Evolutionary conservation across 129 eudicot genomes (phyloP).

Genomic region (Solidago caesia): DNA sequence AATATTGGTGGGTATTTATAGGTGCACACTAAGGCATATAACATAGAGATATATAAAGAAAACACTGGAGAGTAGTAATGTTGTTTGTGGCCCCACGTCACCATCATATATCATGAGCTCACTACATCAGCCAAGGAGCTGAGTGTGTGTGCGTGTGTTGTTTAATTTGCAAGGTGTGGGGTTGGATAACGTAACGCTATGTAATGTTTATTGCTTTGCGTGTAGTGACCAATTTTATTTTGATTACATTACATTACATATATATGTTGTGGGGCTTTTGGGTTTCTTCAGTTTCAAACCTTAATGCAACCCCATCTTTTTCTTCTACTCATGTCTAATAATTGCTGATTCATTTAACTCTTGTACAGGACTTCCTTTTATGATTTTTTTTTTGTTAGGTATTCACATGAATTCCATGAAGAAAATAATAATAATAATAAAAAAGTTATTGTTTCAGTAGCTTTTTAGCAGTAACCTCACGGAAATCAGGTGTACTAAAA

Average conservation of each 20-base stretch:
- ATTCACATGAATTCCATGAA: neutral
- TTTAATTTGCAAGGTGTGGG: slow-evolving; percentile 1
- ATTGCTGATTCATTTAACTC: slow-evolving; percentile 1
- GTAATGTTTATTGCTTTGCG: slow-evolving; percentile 41
- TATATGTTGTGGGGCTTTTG: neutral
- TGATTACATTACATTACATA: slow-evolving; percentile 30
- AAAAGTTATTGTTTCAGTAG: no score
- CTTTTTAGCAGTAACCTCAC: no score
- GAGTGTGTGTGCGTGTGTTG: slow-evolving; percentile 22
- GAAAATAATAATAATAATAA: no score
- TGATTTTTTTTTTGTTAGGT: neutral
- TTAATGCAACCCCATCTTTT: neutral
- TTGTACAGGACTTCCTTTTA: neutral
- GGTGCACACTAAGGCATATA: slow-evolving; percentile 5
- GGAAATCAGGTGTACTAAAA: no score
- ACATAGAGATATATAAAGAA: neutral
- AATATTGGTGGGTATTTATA: slow-evolving; percentile 27
- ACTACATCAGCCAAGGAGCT: no score
- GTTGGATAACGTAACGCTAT: slow-evolving; percentile 33
- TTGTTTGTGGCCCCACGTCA: no score
- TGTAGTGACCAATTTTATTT: slow-evolving; percentile 30
- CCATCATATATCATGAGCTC: no score
- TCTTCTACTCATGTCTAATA: neutral
- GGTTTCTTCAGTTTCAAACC: slow-evolving; percentile 12
- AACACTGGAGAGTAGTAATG: neutral